These are phyloP conservation scores for Aspergillus sclerotioniger DNA, from an alignment of 495 filamentous ascomycete species.

Conservation along the genomic window DNA sequence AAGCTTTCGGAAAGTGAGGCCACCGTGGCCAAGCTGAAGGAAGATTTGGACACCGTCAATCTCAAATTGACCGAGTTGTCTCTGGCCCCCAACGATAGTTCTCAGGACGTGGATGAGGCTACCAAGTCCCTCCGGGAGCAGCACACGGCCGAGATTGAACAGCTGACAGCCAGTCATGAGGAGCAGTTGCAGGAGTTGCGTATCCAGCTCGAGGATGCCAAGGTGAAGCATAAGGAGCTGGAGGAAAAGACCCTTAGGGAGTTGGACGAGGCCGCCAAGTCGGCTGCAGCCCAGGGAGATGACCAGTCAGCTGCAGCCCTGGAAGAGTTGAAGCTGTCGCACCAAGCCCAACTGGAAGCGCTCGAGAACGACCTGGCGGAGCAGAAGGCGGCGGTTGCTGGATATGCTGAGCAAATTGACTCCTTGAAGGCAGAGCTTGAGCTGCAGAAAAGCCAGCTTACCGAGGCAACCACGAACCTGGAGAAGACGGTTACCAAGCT, in stretches of 20 bases:
- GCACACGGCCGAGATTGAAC: constrained; percentile 40
- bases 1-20: constrained; percentile 46
- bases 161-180: constrained; percentile 34
- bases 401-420: constrained; percentile 40
- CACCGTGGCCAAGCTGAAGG: constrained; percentile 37
- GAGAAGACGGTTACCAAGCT: constrained; percentile 41
- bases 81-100: constrained; percentile 23
- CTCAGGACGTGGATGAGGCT: constrained; percentile 24
- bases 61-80: constrained; percentile 39
- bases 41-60: constrained; percentile 40
- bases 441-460: constrained; percentile 30
- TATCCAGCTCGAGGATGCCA: constrained; percentile 38
- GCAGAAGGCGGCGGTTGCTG: constrained; percentile 35
- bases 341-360: constrained; percentile 37
- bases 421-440: constrained; percentile 41
- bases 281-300: constrained; percentile 36
- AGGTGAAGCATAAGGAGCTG: constrained; percentile 38
- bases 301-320: constrained; percentile 34
- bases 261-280: constrained; percentile 40
- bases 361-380: constrained; percentile 38
- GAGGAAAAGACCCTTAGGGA: constrained; percentile 43
- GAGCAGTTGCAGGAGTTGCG: constrained; percentile 39
- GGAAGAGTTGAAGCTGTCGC: constrained; percentile 39
- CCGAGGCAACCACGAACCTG: constrained; percentile 25
- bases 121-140: constrained; percentile 34